These are phyloP conservation scores for Cadophora sp. DNA, from an alignment of 2,329 filamentous ascomycete species.

Conservation along the genomic window DNA sequence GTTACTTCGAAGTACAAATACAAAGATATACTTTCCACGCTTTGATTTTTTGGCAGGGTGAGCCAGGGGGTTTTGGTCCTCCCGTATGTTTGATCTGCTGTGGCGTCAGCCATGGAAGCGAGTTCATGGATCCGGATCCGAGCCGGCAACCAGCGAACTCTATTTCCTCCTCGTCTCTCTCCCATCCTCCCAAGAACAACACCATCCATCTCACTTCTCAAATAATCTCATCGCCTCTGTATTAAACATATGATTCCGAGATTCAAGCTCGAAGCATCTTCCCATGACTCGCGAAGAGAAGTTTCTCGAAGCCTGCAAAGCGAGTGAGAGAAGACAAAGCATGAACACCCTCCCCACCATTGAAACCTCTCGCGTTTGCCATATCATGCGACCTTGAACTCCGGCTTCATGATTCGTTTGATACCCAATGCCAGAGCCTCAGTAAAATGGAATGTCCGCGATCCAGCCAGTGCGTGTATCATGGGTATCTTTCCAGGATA, in stretches of 20 bases:
- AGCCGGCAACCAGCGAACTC: neutral
- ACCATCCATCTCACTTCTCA: too few relatives aligned
- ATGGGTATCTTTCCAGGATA: neutral
- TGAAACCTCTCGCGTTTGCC: conserved; percentile 3
- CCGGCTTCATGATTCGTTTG: conserved; percentile 10
- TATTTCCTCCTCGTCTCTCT: neutral
- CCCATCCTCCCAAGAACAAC: neutral
- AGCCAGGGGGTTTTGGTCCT: neutral
- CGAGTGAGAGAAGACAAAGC: neutral
- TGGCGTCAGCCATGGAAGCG: neutral
- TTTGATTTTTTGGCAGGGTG: neutral
- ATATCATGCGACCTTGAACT: neutral
- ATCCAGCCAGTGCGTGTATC: conserved; percentile 5
- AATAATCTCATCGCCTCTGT: neutral
- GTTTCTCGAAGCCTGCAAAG: neutral
- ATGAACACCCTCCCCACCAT: neutral
- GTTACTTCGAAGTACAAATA: too few relatives aligned
- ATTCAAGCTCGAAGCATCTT: too few relatives aligned
- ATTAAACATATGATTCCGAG: neutral
- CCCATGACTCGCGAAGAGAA: neutral
- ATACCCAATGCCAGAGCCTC: conserved; percentile 9
- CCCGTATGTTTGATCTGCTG: neutral
- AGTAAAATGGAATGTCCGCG: neutral
- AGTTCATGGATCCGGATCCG: neutral
- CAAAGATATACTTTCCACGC: neutral